Evolutionary conservation across 352 stramenopile species (phyloP), one percentile per base, ranked within the genome.

Genomic region (Phytophthora pinifolia): DNA sequence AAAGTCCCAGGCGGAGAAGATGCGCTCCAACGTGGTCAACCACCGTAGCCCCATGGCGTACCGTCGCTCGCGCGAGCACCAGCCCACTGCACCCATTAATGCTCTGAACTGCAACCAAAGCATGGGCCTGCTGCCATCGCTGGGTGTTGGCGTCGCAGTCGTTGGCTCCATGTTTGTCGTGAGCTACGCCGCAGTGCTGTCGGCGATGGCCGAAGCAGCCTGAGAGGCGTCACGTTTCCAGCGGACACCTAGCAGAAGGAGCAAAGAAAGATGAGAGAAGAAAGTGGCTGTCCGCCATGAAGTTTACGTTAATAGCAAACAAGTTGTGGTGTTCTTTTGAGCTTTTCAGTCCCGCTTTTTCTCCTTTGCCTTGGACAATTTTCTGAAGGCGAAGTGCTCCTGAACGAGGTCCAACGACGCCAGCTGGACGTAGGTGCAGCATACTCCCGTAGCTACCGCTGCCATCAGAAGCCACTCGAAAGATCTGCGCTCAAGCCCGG

Each of bases 371-470:
- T 51, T 45, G 41, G 50, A 37, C 18, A 38, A 31, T 15, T 53
- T 64, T 9, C 68, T 69, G 34, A 30, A 63, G 6, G 54, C 64
- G 12, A 86, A 30, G 50, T 76, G 67, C 13, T 76, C 69, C n/a
- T 73, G 77, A 37, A 78, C 72, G n/a, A 81, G 59, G 15, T 79
- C 50, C 56, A 79, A 75, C 29, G 77, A 83, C 6, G 62, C 42
- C 33, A 84, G 52, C 44, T 88, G 79, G 27, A 84, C 62, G 47
- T 78, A 84, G 13, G 77, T 87, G 39, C 77, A 90, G 20, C 62
- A 69, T 12, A 74, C 56, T 31, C 79, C 79, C 3, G 70, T 73
- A 35, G 69, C n/a, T 17, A 39, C 56, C 8, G 75, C 65, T 25
- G 85, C 46, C n/a, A 56, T 56, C 17, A 87, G 54, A 9, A 67